phyloP scores from a whole-genome alignment of 805 yeast species.

The Metschnikowia rubicola region DNA sequence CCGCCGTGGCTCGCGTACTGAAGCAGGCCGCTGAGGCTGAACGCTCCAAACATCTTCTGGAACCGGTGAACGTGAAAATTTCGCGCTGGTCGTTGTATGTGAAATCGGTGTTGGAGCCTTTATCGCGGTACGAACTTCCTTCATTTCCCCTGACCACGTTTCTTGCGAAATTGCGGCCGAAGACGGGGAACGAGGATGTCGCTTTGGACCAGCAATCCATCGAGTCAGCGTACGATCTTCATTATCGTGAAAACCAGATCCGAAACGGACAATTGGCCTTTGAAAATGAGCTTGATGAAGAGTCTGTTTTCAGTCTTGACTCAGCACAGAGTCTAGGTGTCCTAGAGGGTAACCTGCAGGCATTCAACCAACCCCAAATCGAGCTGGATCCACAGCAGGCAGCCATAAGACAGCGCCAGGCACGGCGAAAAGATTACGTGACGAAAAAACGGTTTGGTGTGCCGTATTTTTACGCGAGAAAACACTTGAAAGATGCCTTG shows the following conservation, averaged over 20 bases:
- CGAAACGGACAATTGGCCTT: conserved; percentile 29
- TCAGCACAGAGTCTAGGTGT: background rate
- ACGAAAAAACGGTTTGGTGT: conserved; percentile 36
- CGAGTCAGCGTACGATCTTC: conserved; percentile 24
- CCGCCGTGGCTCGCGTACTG: conserved; percentile 2
- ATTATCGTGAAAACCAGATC: conserved; percentile 36
- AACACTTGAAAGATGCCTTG: conserved; percentile 65
- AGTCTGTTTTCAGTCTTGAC: conserved; percentile 6
- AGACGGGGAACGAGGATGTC: conserved; percentile 6
- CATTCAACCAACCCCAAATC: background rate
- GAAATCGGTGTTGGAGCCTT: conserved; percentile 20
- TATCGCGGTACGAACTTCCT: conserved; percentile 37
- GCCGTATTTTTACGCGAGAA: conserved; percentile 61
- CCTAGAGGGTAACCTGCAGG: background rate
- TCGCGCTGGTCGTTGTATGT: conserved; percentile 31
- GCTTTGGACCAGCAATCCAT: conserved; percentile 1
- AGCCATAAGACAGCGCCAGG: conserved; percentile 8
- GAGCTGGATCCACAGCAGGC: background rate
- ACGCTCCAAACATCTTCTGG: conserved; percentile 8
- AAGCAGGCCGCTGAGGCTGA: conserved; percentile 6
- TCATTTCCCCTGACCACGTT: conserved; percentile 39
- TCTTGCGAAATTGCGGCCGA: conserved; percentile 15
- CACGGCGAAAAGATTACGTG: conserved; percentile 49
- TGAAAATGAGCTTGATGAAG: conserved; percentile 10
- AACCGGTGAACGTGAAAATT: conserved; percentile 20